Percentiles rank a stretch among this genome's conserved stretches.
These are phyloP conservation scores for Trypanosoma mega DNA, from an alignment of 208 protist species.

Conservation along the genomic window DNA sequence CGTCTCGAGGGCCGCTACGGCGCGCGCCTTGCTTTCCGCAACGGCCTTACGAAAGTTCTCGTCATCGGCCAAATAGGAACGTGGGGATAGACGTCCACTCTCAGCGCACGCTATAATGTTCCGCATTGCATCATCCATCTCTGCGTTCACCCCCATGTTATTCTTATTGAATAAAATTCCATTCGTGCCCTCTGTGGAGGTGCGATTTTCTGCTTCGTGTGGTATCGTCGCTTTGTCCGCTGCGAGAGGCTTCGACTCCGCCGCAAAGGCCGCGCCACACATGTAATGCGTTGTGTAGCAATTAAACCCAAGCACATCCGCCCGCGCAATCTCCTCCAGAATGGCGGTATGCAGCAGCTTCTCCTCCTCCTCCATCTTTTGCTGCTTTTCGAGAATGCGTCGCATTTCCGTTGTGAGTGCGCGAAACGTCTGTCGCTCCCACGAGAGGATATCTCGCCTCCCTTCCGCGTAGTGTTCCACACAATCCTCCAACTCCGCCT, in stretches of 20 bases:
- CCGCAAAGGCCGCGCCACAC: background rate
- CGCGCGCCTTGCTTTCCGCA: slow-evolving; percentile 17
- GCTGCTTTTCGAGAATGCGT: slow-evolving; percentile 35
- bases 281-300: slow-evolving; percentile 32
- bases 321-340: slow-evolving; percentile 5
- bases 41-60: slow-evolving; percentile 8
- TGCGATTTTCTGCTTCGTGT: too few relatives aligned
- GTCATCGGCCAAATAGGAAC: slow-evolving; percentile 10
- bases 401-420: slow-evolving; percentile 30
- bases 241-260: background rate
- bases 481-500: slow-evolving; percentile 8
- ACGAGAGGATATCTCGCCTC: slow-evolving; percentile 37
- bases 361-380: slow-evolving; percentile 17
- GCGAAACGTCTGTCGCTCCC: slow-evolving; percentile 38
- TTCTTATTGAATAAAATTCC: too few relatives aligned
- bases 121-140: too few relatives aligned
- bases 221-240: background rate
- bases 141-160: too few relatives aligned
- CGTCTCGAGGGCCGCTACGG: slow-evolving; percentile 7
- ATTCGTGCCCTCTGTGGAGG: too few relatives aligned
- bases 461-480: slow-evolving; percentile 30
- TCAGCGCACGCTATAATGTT: too few relatives aligned
- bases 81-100: background rate
- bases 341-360: background rate
- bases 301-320: slow-evolving; percentile 33